These are phyloP conservation scores for Hyaloscypha finlandica DNA, from an alignment of 495 filamentous ascomycete species.

Conservation along the genomic window DNA sequence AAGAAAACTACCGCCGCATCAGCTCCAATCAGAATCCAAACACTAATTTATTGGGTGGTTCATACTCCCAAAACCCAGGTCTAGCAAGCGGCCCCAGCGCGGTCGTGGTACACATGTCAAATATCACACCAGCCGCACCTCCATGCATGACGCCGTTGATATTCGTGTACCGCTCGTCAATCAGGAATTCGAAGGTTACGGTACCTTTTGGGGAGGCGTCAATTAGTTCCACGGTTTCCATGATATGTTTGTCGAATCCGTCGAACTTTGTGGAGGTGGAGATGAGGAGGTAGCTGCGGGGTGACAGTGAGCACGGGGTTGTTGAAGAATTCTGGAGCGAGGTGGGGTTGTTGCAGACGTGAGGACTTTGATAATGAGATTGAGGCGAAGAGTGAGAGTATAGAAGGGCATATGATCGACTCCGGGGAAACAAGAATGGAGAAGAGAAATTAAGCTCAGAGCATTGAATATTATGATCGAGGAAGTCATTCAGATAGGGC, in stretches of 20 bases:
- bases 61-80: slow-evolving; percentile 45
- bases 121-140: slow-evolving; percentile 47
- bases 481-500: too few relatives aligned
- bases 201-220: slow-evolving; percentile 36
- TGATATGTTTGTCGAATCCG: slow-evolving; percentile 41
- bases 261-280: slow-evolving; percentile 12
- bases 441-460: too few relatives aligned
- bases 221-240: slow-evolving; percentile 38
- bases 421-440: too few relatives aligned
- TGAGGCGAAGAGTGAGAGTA: neutral
- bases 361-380: too few relatives aligned
- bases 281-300: slow-evolving; percentile 31
- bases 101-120: slow-evolving; percentile 48
- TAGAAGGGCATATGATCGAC: neutral
- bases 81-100: slow-evolving; percentile 43
- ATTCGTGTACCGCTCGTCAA: slow-evolving; percentile 29
- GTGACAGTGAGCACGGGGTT: neutral
- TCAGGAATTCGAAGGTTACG: slow-evolving; percentile 22
- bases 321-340: too few relatives aligned
- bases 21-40: slow-evolving; percentile 3
- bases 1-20: slow-evolving; percentile 36
- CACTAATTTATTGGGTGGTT: neutral
- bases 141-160: slow-evolving; percentile 43
- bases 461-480: too few relatives aligned
- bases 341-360: too few relatives aligned